Base-by-base conservation (phyloP, 495 filamentous ascomycete species). In the Penicillium longicatenatum region DNA sequence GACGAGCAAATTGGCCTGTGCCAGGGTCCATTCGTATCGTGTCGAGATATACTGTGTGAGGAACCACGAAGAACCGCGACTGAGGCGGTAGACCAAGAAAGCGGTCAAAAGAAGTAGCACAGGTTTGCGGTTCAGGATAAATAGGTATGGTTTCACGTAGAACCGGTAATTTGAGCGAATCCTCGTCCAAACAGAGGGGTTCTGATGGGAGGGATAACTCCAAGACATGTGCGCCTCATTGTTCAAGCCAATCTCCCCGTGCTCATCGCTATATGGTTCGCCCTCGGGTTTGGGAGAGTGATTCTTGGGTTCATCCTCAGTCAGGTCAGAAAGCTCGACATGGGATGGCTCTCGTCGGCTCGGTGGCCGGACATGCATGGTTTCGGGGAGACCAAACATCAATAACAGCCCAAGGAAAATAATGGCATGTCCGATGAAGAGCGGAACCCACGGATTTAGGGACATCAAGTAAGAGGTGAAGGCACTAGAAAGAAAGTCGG, bases 31-130 rank as follows among this genome's bases (percentile, higher is more conserved):
- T 11, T 72, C 69, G 59, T 84, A 87, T 35, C 83, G 75, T 3
- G 75, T 80, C 51, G 82, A 85, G 20, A 83, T 76, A 60, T 86
- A 85, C 59, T 86, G 83, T 6, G 78, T 62, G 16, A 87, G 65
- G 52, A 84, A 78, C 59, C 74, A 74, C 3, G 78, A 70, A 24
- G 78, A 78, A n/a, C 77, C 78, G 2, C 79, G 73, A 33, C 77
- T 77, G 52, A 84, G 67, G 0, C 77, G 73, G 54, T 82, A 80
- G 35, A 83, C 72, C n/a, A 83, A 56, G 52, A 84, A 85, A 6
- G 75, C 73, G 3, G 73, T 58, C 22, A 84, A 67, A 46, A 84
- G 71, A 10, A 84, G 70, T 1, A 76, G 55, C 14, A 82, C 65
- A 11, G 71, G 72, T 44, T 74, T 75, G 20, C 77, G 73, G 59